These are phyloP conservation scores for Eucalyptus regnans DNA, from an alignment of 345 rosid genomes.

Conservation along the genomic window DNA sequence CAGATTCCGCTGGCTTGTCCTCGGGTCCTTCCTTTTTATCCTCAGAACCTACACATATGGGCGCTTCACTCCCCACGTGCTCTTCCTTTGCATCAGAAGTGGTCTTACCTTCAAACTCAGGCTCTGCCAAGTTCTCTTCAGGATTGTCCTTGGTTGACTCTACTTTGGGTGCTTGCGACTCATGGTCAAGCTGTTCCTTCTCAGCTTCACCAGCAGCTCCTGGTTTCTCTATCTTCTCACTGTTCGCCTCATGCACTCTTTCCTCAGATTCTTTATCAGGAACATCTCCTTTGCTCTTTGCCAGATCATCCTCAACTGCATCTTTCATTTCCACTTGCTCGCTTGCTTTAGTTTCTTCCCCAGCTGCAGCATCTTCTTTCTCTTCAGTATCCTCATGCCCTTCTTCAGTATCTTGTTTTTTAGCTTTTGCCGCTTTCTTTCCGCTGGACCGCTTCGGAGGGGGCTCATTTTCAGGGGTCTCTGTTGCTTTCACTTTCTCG, in stretches of 20 bases:
- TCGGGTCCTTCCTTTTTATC: neutral
- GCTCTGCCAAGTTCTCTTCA: neutral
- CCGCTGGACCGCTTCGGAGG: neutral
- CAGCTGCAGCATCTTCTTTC: neutral
- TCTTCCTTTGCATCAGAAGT: neutral
- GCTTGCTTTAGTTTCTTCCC: neutral
- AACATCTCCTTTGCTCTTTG: neutral
- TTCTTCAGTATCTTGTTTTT: neutral
- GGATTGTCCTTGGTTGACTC: neutral
- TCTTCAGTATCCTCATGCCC: neutral
- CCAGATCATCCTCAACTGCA: neutral
- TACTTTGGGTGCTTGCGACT: neutral
- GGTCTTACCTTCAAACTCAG: neutral
- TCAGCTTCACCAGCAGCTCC: neutral
- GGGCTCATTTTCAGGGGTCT: constrained; percentile 20
- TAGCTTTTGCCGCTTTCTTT: neutral
- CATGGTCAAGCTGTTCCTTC: neutral
- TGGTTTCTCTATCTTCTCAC: neutral
- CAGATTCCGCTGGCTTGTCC: neutral
- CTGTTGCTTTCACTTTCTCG: constrained; percentile 20
- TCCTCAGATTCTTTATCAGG: neutral
- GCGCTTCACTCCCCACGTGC: neutral
- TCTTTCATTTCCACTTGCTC: neutral
- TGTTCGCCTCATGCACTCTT: neutral
- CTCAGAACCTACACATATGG: neutral